Base-by-base conservation (phyloP, 1,284 basidiomycete genomes). In the Heterobasidion irregulare region DNA sequence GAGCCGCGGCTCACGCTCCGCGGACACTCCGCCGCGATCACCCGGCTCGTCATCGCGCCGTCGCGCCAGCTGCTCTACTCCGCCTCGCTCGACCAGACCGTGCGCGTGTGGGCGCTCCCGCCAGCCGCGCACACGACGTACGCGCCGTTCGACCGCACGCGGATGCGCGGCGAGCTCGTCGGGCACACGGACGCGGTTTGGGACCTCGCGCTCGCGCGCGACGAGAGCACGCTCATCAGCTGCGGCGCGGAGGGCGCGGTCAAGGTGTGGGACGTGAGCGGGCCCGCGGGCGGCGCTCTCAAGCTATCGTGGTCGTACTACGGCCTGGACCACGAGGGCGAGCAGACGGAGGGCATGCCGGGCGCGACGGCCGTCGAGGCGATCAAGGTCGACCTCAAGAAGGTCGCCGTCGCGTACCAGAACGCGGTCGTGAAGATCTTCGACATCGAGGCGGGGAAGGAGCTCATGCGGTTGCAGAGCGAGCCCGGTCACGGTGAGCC, bases 101-200 rank as follows among this genome's bases (percentile, higher is more conserved):
- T 99, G 66, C 86, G 92, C 43, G 79, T 97, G 35, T 98, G 94
- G 94, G 82, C 83, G 18, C 73, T 97, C 47, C 93, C 94, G 7
- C 63, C 80, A 10, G 69, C 79, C 1, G 76, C 80, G 47, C 84
- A 83, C 71, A 92, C 82, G 65, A 94, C 83, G 15, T 98, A 98
- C 68, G 90, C 90, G 8, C 86, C 93, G 0, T 94, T 90, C 67
- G 94, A 98, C 62, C 79, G 88, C 53, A 83, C 84, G 2, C 79
- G 85, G 16, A 78, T 84, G 43, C 77, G 89, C 43, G 89, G 89
- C 38, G 86, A 89, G 59, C 80, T 98, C 34, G 83, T 95, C 43
- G 94, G 94, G 1, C 93, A 97, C 67, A 92, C 92, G 1, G 94
- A 98, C 67, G 92, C 92, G 3, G 89, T 98, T 10, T 98, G 96